These are phyloP conservation scores for Mucor velutinosus DNA, from an alignment of 371 early-diverging fungal species.

Conservation along the genomic window DNA sequence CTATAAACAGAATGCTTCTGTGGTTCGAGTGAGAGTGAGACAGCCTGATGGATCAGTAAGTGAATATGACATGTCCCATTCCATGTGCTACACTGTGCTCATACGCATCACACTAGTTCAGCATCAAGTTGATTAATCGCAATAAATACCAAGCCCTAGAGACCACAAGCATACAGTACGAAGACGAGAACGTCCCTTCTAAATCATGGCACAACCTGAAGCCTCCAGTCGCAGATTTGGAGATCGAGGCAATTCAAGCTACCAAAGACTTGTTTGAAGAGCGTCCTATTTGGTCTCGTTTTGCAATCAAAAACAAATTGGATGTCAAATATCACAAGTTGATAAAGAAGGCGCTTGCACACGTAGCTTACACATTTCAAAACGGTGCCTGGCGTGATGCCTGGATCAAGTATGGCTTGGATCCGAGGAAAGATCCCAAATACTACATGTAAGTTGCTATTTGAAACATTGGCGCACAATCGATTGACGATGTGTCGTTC, in stretches of 20 bases:
- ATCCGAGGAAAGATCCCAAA: conserved; percentile 54
- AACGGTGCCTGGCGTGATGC: conserved; percentile 65
- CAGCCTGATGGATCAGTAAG: conserved; percentile 54
- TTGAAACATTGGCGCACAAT: not conserved
- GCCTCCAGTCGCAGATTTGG: not conserved
- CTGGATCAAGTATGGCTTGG: conserved; percentile 67
- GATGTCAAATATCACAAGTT: conserved; percentile 20
- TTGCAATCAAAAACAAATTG: conserved; percentile 40
- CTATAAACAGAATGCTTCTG: conserved; percentile 53
- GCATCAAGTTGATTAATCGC: conserved; percentile 33
- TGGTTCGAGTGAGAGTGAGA: conserved; percentile 46
- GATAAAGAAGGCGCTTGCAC: conserved; percentile 36
- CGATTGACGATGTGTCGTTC: not conserved
- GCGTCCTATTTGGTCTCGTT: conserved; percentile 61
- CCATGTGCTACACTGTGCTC: not conserved
- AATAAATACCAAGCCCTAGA: not conserved
- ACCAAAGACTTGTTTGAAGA: conserved; percentile 42
- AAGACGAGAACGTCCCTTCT: conserved; percentile 21
- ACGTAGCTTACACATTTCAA: conserved; percentile 44
- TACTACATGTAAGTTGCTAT: conserved; percentile 40
- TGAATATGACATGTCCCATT: not conserved
- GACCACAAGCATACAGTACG: conserved; percentile 9
- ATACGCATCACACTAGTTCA: conserved; percentile 19
- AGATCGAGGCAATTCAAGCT: not conserved
- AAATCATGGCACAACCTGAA: conserved; percentile 13